phyloP scores from a whole-genome alignment of 23 red algal species.

The Gracilaria gracilis region DNA sequence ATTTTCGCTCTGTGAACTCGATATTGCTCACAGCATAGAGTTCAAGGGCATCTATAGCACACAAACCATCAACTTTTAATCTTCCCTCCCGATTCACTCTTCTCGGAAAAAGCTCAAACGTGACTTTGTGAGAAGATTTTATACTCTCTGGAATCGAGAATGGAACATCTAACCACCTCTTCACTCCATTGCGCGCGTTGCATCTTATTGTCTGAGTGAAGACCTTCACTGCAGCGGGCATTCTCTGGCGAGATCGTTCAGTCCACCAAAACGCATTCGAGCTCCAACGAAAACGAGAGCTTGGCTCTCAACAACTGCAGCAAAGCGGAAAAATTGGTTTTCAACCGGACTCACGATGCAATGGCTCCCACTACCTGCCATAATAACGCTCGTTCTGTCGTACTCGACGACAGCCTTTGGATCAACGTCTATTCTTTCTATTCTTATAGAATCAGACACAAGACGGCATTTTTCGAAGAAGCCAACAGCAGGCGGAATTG shows the following conservation, averaged over 20 bases:
- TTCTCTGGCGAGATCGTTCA: slow-evolving; percentile 49
- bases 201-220: slow-evolving; percentile 34
- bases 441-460: slow-evolving; percentile 40
- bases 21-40: slow-evolving; percentile 65
- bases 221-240: slow-evolving; percentile 58
- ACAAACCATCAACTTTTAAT: slow-evolving; percentile 29
- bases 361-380: slow-evolving; percentile 50
- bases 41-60: slow-evolving; percentile 67
- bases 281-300: slow-evolving; percentile 65
- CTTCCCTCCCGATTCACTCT: slow-evolving; percentile 18
- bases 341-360: slow-evolving; percentile 53
- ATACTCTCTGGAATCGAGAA: slow-evolving; percentile 66
- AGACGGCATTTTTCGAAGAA: slow-evolving; percentile 69
- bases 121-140: slow-evolving; percentile 47
- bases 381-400: slow-evolving; percentile 42
- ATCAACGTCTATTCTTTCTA: slow-evolving; percentile 3
- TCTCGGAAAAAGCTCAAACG: slow-evolving; percentile 58
- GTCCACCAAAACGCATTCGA: slow-evolving; percentile 62
- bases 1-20: slow-evolving; percentile 71
- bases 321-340: slow-evolving; percentile 50
- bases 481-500: slow-evolving; percentile 43
- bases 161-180: slow-evolving; percentile 71
- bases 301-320: slow-evolving; percentile 33
- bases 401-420: neutral
- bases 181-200: slow-evolving; percentile 54